Conservation (phyloP, 2,329 filamentous ascomycete species). For the Lachnellula suecica region DNA sequence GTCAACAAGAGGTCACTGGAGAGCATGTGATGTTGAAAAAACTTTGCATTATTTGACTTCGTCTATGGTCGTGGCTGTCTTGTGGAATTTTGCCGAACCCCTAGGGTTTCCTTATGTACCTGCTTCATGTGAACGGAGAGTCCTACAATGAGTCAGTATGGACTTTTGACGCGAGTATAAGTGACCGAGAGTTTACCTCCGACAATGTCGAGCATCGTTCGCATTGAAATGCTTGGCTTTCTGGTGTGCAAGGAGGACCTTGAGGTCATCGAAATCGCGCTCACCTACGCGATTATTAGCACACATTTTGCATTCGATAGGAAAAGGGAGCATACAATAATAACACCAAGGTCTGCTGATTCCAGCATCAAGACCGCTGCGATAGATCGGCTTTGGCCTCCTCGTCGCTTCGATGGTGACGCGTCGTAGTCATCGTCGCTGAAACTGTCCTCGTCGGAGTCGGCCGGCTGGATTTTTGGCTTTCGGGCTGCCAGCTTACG, state of each 20-base stretch:
- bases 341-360: slow-evolving; percentile 93
- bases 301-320: slow-evolving; percentile 3
- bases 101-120: slow-evolving; percentile 93
- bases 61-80: no score
- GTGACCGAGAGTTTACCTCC: slow-evolving; percentile 64
- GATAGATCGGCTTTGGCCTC: no score
- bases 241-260: slow-evolving; percentile 94
- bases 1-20: no score
- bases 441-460: no score
- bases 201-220: slow-evolving; percentile 91
- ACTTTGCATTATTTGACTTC: no score
- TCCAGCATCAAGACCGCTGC: no score
- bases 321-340: slow-evolving; percentile 67
- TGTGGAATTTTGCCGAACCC: no score
- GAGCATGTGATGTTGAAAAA: no score
- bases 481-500: no score
- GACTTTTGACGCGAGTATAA: slow-evolving; percentile 3
- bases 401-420: no score
- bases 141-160: slow-evolving; percentile 51
- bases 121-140: slow-evolving; percentile 97
- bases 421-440: no score
- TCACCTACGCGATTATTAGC: slow-evolving; percentile 55
- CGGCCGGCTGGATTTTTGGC: no score
- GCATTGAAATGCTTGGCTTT: slow-evolving; percentile 99
- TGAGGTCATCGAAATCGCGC: slow-evolving; percentile 95